Percentiles rank a stretch among this genome's conserved stretches.
These are phyloP conservation scores for baker's yeast (Saccharomyces cerevisiae) DNA, from an alignment of 805 yeast species.

Conservation along the genomic window DNA sequence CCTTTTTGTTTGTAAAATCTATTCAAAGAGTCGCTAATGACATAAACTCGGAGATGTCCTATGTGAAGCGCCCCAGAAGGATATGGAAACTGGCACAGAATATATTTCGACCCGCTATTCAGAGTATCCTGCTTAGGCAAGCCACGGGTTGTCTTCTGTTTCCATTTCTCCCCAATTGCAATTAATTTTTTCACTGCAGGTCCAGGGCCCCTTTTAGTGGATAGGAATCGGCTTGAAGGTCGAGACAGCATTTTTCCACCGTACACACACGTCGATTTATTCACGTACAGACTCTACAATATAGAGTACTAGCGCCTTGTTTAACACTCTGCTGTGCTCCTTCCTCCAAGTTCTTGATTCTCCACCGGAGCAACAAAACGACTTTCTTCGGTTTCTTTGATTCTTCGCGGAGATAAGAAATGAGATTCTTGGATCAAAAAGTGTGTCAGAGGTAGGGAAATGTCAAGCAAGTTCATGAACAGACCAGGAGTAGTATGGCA, in stretches of 20 bases:
- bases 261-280: neutral
- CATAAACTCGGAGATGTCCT: conserved; percentile 90
- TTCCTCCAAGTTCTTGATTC: neutral
- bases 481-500: neutral
- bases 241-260: neutral
- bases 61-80: conserved; percentile 90
- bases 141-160: conserved; percentile 16
- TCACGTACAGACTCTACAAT: neutral
- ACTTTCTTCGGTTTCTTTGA: neutral
- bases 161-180: conserved; percentile 25
- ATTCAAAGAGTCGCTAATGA: conserved; percentile 78
- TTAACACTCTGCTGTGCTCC: neutral
- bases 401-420: neutral
- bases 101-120: conserved; percentile 33
- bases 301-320: neutral
- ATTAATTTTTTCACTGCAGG: conserved; percentile 6
- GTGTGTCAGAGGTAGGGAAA: neutral
- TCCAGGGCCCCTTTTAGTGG: neutral
- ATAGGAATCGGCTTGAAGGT: neutral
- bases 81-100: conserved; percentile 88
- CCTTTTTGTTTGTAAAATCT: conserved; percentile 74
- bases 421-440: neutral
- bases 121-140: conserved; percentile 4
- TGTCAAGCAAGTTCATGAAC: neutral
- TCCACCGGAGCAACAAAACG: neutral